These are phyloP conservation scores for Suillus lakei DNA, from an alignment of 768 basidiomycete genomes.

Conservation along the genomic window DNA sequence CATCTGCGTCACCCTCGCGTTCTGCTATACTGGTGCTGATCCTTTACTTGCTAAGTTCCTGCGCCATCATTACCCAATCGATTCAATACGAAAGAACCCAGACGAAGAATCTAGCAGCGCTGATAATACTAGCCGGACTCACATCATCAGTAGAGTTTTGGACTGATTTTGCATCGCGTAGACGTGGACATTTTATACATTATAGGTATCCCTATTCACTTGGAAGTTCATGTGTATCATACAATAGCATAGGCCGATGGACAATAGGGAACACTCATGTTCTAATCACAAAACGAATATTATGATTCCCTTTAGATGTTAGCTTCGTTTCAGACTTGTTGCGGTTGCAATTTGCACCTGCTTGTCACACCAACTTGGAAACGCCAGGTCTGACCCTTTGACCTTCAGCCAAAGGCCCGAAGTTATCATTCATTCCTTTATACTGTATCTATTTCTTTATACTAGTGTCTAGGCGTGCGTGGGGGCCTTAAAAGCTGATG, in stretches of 20 bases:
- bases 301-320: too few relatives aligned
- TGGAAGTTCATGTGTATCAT: slow-evolving; percentile 15
- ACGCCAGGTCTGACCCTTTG: neutral
- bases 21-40: slow-evolving; percentile 54
- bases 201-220: slow-evolving; percentile 5
- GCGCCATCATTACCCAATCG: slow-evolving; percentile 19
- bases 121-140: neutral
- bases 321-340: neutral
- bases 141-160: neutral
- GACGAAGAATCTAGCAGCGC: neutral
- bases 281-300: neutral
- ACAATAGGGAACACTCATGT: slow-evolving; percentile 1
- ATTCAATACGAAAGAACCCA: neutral
- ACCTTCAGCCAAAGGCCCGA: neutral
- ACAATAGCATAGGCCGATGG: slow-evolving; percentile 5
- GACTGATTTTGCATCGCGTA: neutral
- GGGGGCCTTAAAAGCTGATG: neutral
- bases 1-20: slow-evolving; percentile 42
- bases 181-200: neutral
- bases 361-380: neutral
- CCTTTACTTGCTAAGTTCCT: slow-evolving; percentile 41
- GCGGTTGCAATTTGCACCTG: neutral
- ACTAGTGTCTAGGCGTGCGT: neutral
- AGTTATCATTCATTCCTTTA: slow-evolving; percentile 1
- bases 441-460: neutral